Base-by-base conservation (phyloP, 2,329 filamentous ascomycete species). In the Penicillium sp. region DNA sequence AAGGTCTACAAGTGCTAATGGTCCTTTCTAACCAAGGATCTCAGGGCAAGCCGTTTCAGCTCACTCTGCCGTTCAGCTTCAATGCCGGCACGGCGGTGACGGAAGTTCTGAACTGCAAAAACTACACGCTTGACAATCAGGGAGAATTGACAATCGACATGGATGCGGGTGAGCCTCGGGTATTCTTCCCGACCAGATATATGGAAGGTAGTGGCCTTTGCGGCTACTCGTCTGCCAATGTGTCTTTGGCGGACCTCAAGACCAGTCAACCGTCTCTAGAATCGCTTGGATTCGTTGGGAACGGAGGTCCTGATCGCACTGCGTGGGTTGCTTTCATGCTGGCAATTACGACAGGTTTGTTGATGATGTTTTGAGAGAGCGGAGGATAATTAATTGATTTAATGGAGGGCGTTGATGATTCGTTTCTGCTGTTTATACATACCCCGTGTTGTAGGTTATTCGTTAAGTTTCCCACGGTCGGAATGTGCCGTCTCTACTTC, bases 1-100 rank as follows among this genome's bases (percentile, higher is more conserved):
- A 70, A 44, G 67, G 66, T 3, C 60, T 57, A 4, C 70, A 73
- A 47, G 57, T 77, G 20, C 61, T 78, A 42, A 72, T 72, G 47
- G 61, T 78, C 4, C 56, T 77, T 9, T 75, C 66, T 20, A 77
- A 74, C 44, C 68, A 69, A 33, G 73, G 74, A 2, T 54, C 60
- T 1, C 50, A 53, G 4, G 63, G 66, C 27, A 47, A 46, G n/a
- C 41, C 56, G 3, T 71, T 67, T 50, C 61, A 56, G 2, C 55
- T 71, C 20, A 58, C 53, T 18, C 51, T 76, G 13, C 50, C 58
- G 5, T 62, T 54, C 25, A 60, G 51, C 20, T 69, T 54, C 42
- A 57, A 59, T 41, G 58, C 62, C 1, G 61, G 59, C 3, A 58
- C 54, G 0, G 28, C 44, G 0, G 52, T 67, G 7, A 65, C 56